Base-by-base conservation (phyloP, 139 green algal genomes). In the Closterium sp. region DNA sequence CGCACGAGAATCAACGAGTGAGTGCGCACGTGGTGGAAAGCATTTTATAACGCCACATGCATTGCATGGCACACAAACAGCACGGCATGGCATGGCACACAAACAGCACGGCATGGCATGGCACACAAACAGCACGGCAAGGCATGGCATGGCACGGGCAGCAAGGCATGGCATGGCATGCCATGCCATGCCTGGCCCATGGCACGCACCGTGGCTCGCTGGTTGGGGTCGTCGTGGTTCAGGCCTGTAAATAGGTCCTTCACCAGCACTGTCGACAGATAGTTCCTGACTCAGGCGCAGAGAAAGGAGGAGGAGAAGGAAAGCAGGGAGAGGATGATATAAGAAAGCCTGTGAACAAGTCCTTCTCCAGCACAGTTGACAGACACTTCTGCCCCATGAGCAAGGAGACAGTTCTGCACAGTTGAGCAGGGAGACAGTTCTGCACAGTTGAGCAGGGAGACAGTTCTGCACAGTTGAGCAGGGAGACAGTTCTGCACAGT, bases 311-410 rank as follows among this genome's bases (percentile, higher is more conserved):
- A 7, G 42, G 42, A 7, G 42, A 62, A 62, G 17, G 62, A 79
- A 79, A 24, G 27, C 24, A 13, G 62, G 62, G 17, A 6, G 62
- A 24, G 11, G 24, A 73, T 21, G 50, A 45, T 4, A 11, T 45
- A 7, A 11, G 38, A 4, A 45, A 4, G 38, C 38, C 32, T 9
- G 38, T 45, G 38, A 45, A 45, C 2, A 45, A 45, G 42, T 94
- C 91, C 42, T 94, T 87, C 11, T 92, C 17, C 17, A 94, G 87
- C 4, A 91, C 88, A 2, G 88, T 92, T 10, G 91, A 88, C 87
- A 94, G 50, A 31, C 92, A 94, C 9, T 94, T 94, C 87, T 88
- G n/a, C n/a, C n/a, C n/a, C n/a, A n/a, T n/a, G n/a, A n/a, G n/a
- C n/a, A n/a, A n/a, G n/a, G n/a, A n/a, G n/a, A n/a, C n/a, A n/a